A percentile compares a stretch with the other conserved stretches of the same genome.
These are phyloP conservation scores for Suhomyces panamericanus DNA, from an alignment of 1,139 yeast species.

Conservation along the genomic window DNA sequence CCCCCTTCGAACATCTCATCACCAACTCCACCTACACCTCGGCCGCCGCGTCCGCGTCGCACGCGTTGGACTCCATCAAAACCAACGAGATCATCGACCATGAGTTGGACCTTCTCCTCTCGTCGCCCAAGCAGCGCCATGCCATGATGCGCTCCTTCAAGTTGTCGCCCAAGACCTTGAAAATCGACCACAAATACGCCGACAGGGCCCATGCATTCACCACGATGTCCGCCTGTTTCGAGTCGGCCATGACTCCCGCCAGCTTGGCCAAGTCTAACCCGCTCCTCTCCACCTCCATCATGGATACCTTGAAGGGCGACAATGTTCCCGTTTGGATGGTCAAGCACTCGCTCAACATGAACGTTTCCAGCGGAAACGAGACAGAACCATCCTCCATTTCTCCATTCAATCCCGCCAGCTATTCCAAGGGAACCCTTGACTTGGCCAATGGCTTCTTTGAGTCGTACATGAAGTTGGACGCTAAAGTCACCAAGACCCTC, in stretches of 20 bases:
- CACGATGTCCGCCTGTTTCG: conserved; percentile 5
- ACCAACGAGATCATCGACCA: conserved; percentile 19
- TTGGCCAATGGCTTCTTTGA: conserved; percentile 29
- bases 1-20: conserved; percentile 16
- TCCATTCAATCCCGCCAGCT: conserved; percentile 13
- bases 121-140: conserved; percentile 16
- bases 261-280: conserved; percentile 4
- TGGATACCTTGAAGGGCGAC: conserved; percentile 11
- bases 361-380: conserved; percentile 3
- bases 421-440: conserved; percentile 20
- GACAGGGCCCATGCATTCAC: conserved; percentile 14
- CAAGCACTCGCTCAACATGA: conserved; percentile 14
- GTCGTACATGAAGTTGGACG: conserved; percentile 31
- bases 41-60: neutral
- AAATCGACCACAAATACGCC: conserved; percentile 8
- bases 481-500: conserved; percentile 10
- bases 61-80: conserved; percentile 16
- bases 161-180: conserved; percentile 12
- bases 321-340: conserved; percentile 16
- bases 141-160: conserved; percentile 5
- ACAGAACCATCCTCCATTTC: conserved; percentile 7
- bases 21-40: conserved; percentile 5
- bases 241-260: conserved; percentile 3
- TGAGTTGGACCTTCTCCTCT: conserved; percentile 18
- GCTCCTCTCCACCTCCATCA: conserved; percentile 4